Conservation (phyloP, 2,329 filamentous ascomycete genomes). For the Colletotrichum coccodes region DNA sequence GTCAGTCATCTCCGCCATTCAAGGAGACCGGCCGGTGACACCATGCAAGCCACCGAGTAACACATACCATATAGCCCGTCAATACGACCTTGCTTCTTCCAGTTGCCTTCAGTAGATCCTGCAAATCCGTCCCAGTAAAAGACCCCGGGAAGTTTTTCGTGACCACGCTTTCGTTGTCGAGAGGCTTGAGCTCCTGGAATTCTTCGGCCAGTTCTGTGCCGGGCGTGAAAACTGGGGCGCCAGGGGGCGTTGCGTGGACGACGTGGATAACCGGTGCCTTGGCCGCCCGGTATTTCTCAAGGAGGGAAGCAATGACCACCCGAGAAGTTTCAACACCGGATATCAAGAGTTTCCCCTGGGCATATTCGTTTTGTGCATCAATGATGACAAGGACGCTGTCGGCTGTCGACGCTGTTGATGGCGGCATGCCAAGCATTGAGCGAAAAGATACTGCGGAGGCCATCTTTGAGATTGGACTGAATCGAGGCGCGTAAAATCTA, state of each 20-base stretch:
- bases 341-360: conserved; percentile 65
- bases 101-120: conserved; percentile 58
- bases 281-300: conserved; percentile 67
- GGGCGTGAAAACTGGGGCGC: conserved; percentile 74
- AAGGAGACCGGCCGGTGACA: too few relatives aligned
- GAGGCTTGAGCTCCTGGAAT: conserved; percentile 67
- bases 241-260: conserved; percentile 65
- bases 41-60: too few relatives aligned
- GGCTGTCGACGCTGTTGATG: conserved; percentile 62
- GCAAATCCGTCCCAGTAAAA: conserved; percentile 69
- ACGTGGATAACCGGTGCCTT: conserved; percentile 68
- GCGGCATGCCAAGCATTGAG: conserved; percentile 61
- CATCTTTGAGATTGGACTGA: too few relatives aligned
- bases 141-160: conserved; percentile 68
- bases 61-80: conserved; percentile 67
- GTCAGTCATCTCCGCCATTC: conserved; percentile 37
- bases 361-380: conserved; percentile 77
- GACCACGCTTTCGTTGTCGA: conserved; percentile 64
- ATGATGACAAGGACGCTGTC: conserved; percentile 74
- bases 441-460: conserved; percentile 46
- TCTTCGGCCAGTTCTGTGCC: conserved; percentile 67
- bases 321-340: conserved; percentile 62
- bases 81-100: conserved; percentile 69
- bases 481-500: too few relatives aligned
- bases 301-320: conserved; percentile 63